Percentiles rank a stretch among this genome's conserved stretches.
Evolutionary conservation across 352 stramenopile genomes (phyloP).

Genomic region (Phytophthora constricta): DNA sequence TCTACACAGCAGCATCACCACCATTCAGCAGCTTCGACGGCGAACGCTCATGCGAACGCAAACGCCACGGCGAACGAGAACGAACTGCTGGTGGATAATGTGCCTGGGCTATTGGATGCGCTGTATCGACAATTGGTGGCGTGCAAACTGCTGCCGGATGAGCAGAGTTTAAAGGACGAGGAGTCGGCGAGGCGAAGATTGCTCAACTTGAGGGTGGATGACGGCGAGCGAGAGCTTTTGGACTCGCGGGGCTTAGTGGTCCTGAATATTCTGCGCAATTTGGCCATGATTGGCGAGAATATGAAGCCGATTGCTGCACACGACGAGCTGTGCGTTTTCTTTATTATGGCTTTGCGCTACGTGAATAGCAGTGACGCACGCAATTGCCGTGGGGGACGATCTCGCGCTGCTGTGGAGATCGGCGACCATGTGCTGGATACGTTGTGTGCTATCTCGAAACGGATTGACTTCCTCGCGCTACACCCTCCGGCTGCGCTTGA

Average conservation of each 20-base stretch:
- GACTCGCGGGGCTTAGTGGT: slow-evolving; percentile 61
- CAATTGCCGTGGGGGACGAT: slow-evolving; percentile 26
- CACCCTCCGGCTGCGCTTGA: slow-evolving; percentile 61
- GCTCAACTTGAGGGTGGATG: slow-evolving; percentile 50
- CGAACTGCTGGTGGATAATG: slow-evolving; percentile 70
- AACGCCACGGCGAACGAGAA: slow-evolving; percentile 50
- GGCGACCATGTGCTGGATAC: slow-evolving; percentile 80
- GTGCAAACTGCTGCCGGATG: slow-evolving; percentile 56
- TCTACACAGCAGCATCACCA: slow-evolving; percentile 31
- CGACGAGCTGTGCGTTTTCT: slow-evolving; percentile 66
- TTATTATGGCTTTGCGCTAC: slow-evolving; percentile 65
- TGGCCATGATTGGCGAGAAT: slow-evolving; percentile 77
- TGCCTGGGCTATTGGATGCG: slow-evolving; percentile 75
- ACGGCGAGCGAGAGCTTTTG: slow-evolving; percentile 61
- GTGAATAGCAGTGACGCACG: slow-evolving; percentile 38
- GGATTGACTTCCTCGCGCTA: slow-evolving; percentile 72
- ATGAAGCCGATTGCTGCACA: slow-evolving; percentile 70
- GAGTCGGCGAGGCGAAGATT: slow-evolving; percentile 36
- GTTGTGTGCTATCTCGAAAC: slow-evolving; percentile 71
- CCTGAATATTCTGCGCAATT: slow-evolving; percentile 83
- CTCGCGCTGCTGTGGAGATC: slow-evolving; percentile 50
- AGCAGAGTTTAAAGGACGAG: slow-evolving; percentile 26
- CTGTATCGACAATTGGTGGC: slow-evolving; percentile 70
- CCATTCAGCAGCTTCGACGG: slow-evolving; percentile 17
- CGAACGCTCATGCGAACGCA: slow-evolving; percentile 17